Evolutionary conservation across 2,329 filamentous ascomycete species (phyloP).

Genomic region (Basipetospora chlamydospora): DNA sequence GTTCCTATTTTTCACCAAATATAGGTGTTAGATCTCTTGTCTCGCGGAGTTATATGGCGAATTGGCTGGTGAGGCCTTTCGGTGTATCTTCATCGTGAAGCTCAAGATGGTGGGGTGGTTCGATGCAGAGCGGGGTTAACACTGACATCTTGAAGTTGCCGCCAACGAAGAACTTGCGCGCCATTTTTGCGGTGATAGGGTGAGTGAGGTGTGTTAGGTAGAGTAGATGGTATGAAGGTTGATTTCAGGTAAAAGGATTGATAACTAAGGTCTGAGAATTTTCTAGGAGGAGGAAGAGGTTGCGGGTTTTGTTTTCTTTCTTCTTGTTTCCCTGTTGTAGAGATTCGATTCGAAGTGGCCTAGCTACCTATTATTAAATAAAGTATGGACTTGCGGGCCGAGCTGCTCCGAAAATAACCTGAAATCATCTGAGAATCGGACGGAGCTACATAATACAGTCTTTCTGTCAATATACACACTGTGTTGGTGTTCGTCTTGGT

Average conservation of each 20-base stretch:
- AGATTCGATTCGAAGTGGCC: neutral
- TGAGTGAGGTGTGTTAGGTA: neutral
- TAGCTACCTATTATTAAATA: too few relatives aligned
- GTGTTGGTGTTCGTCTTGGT: too few relatives aligned
- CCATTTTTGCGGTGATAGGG: constrained; percentile 43
- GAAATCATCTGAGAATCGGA: too few relatives aligned
- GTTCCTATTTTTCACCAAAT: too few relatives aligned
- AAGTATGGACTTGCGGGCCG: too few relatives aligned
- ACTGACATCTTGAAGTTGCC: constrained; percentile 99
- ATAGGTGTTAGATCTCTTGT: neutral
- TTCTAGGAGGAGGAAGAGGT: neutral
- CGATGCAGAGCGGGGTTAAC: constrained; percentile 13
- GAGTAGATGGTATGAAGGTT: too few relatives aligned
- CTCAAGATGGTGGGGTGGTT: constrained; percentile 4
- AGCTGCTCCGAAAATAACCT: too few relatives aligned
- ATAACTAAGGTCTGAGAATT: too few relatives aligned
- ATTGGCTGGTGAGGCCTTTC: neutral
- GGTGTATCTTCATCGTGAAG: constrained; percentile 2
- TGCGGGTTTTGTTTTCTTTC: neutral
- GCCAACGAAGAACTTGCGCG: constrained; percentile 93
- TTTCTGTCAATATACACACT: too few relatives aligned
- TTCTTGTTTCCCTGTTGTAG: neutral
- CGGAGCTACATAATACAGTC: too few relatives aligned
- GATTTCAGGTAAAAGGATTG: too few relatives aligned
- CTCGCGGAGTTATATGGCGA: neutral